Base-by-base conservation (phyloP, 176 grass and related monocot genomes). In the Avena sativa region DNA sequence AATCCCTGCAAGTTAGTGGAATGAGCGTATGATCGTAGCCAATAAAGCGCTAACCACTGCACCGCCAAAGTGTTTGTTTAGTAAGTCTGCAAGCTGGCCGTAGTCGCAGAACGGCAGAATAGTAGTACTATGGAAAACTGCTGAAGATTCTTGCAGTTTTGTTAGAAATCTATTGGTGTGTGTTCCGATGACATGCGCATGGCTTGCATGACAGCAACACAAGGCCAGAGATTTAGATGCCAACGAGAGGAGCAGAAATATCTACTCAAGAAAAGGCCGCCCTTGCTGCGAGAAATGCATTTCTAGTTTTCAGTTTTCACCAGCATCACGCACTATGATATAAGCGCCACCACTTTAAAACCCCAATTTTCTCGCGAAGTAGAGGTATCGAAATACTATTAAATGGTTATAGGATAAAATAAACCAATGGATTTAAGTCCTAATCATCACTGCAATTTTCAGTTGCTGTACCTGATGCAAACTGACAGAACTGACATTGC, bases 381-480 rank as follows among this genome's bases (percentile, higher is more conserved):
- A 72, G 44, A 83, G 50, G 21, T 25, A 21, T 47, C 23, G n/a
- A 63, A 64, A 68, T 62, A 20, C 12, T 19, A 32, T 58, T 19
- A 12, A 68, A 52, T 40, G n/a, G 19, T 49, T 76, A 49, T 38
- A 25, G 7, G 4, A 32, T 74, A 34, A 32, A 71, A 78, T 17
- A 83, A 72, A 64, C 44, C 15, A 49, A 72, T 40, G 46, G 14
- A 23, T 50, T 50, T 3, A 6, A 62, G 23, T 83, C 79, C 21
- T 79, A 49, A 58, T 90, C 44, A 79, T 80, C 21, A 20, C 50
- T 77, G 4, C 50, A 9, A 14, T 26, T 67, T 58, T 81, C 38
- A 81, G 74, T 91, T 80, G 89, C 49, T 10, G 85, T 87, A 76
- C 85, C 83, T 87, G 60, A 91, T 65, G 89, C 76, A 43, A 80